Conservation (phyloP, 1,284 basidiomycete species). For the Cryptococcus maquisensis region DNA sequence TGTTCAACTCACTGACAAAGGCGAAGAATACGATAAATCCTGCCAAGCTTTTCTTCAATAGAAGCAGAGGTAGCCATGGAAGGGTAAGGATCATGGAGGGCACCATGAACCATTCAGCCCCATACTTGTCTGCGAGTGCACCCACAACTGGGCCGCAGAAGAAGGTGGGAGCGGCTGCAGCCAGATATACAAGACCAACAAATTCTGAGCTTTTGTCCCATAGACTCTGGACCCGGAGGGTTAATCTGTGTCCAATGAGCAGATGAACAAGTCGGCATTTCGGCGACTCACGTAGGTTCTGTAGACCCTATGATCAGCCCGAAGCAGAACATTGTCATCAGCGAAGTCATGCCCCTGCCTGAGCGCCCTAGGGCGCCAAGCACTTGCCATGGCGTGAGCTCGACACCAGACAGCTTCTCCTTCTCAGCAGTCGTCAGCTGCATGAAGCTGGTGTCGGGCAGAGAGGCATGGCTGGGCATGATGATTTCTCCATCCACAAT, state of each 20-base stretch:
- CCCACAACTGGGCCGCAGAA: conserved; percentile 62
- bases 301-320: conserved; percentile 50
- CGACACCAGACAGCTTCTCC: conserved; percentile 11
- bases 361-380: conserved; percentile 55
- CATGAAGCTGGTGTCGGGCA: neutral
- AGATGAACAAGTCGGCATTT: neutral
- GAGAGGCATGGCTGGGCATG: neutral
- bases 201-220: conserved; percentile 61
- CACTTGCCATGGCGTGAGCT: conserved; percentile 47
- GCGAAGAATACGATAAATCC: conserved; percentile 54
- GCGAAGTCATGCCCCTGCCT: conserved; percentile 57
- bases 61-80: conserved; percentile 64
- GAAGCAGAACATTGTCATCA: conserved; percentile 58
- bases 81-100: conserved; percentile 56
- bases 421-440: conserved; percentile 1
- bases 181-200: conserved; percentile 68
- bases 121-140: conserved; percentile 59
- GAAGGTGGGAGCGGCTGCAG: conserved; percentile 61
- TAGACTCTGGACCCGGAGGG: conserved; percentile 59
- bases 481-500: neutral
- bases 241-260: conserved; percentile 50
- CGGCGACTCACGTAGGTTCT: conserved; percentile 33
- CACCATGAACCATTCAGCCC: conserved; percentile 58
- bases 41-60: conserved; percentile 55
- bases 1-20: conserved; percentile 12